Conservation (phyloP, 2,329 filamentous ascomycete species). For the Microsporum canis region DNA sequence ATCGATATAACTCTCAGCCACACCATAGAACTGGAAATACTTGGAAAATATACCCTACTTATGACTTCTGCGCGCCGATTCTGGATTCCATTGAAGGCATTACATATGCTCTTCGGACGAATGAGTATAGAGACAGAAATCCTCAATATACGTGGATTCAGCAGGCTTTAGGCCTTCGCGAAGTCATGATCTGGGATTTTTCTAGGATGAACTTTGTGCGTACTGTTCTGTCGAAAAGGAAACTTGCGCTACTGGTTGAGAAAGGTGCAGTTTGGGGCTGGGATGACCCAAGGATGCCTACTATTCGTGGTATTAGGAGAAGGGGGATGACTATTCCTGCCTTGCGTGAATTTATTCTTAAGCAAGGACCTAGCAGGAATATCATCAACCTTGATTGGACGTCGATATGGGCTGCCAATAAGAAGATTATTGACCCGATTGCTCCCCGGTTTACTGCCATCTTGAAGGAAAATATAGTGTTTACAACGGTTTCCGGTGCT, state of each 20-base stretch:
- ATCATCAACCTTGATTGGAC: conserved; percentile 42
- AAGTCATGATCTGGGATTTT: conserved; percentile 28
- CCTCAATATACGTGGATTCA: conserved; percentile 27
- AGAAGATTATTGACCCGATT: conserved; percentile 55
- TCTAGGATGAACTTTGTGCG: conserved; percentile 30
- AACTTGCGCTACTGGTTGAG: conserved; percentile 27
- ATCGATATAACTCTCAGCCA: conserved; percentile 62
- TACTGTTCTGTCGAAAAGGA: conserved; percentile 29
- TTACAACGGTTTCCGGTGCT: conserved; percentile 28
- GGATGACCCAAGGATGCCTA: conserved; percentile 31
- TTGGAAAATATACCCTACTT: conserved; percentile 50
- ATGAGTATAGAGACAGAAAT: conserved; percentile 37
- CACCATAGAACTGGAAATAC: conserved; percentile 45
- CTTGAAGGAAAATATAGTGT: conserved; percentile 56
- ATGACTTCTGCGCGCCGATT: conserved; percentile 49
- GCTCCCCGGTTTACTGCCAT: conserved; percentile 44
- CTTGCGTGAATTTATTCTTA: conserved; percentile 37
- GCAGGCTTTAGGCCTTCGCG: conserved; percentile 23
- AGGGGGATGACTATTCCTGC: conserved; percentile 29
- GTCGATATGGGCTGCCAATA: conserved; percentile 50
- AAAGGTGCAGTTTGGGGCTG: conserved; percentile 27
- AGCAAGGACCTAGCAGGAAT: conserved; percentile 40
- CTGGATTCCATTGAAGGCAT: conserved; percentile 47
- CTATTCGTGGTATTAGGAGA: conserved; percentile 27
- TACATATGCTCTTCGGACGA: conserved; percentile 48